Evolutionary conservation across 352 stramenopile species (phyloP).

Genomic region (Globisporangium recalcitrans): DNA sequence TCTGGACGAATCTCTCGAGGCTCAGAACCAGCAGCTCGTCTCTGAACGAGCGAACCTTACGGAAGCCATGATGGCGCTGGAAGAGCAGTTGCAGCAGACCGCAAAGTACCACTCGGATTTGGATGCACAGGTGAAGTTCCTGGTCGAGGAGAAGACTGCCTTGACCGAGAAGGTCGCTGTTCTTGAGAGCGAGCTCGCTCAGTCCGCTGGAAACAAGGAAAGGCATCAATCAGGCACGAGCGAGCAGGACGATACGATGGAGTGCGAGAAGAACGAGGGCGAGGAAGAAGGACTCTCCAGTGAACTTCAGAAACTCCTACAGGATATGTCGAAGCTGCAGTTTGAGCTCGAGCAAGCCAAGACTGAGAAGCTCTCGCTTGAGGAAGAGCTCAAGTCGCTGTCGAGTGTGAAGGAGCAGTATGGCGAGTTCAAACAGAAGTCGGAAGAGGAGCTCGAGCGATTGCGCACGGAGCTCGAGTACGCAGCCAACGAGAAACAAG

Average conservation of each 20-base stretch:
- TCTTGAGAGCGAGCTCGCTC: conserved; percentile 16
- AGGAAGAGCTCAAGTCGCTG: not conserved
- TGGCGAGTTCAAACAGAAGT: not conserved
- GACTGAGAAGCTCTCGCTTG: conserved; percentile 8
- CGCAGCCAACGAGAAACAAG: conserved; percentile 30
- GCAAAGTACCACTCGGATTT: conserved; percentile 19
- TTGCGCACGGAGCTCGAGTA: conserved; percentile 27
- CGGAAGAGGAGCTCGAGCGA: conserved; percentile 8
- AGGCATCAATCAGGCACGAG: not conserved
- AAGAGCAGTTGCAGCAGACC: conserved; percentile 32
- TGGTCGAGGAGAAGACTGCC: conserved; percentile 32
- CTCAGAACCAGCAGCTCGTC: conserved; percentile 18
- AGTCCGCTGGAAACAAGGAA: not conserved
- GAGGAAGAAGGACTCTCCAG: conserved; percentile 5
- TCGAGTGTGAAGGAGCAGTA: not conserved
- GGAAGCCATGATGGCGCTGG: conserved; percentile 27
- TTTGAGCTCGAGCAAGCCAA: conserved; percentile 23
- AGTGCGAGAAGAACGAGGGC: conserved; percentile 5
- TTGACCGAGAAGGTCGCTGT: conserved; percentile 24
- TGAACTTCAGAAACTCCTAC: conserved; percentile 34
- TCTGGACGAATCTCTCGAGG: not conserved
- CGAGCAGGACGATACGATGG: conserved; percentile 3
- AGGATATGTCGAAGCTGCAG: conserved; percentile 34
- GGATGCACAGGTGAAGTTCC: conserved; percentile 20
- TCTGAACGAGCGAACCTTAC: conserved; percentile 21